Percentiles rank a stretch among this genome's conserved stretches.
Evolutionary conservation across 305 asterid genomes (phyloP).

Genomic region (Nicotiana rustica): DNA sequence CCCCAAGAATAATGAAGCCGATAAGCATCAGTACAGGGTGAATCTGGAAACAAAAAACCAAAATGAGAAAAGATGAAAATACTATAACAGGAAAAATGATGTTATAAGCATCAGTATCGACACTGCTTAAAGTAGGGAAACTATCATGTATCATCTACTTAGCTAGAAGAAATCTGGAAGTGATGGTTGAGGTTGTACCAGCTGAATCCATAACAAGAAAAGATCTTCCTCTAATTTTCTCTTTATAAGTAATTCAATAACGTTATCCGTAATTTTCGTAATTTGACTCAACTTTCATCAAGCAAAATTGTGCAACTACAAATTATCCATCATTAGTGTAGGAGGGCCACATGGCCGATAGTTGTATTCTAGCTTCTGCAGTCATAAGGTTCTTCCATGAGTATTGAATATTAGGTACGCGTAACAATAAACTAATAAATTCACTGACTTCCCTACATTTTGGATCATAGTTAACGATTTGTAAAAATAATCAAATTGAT

Average conservation of each 20-base stretch:
- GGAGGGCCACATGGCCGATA: not conserved
- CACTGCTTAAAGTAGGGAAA: not conserved
- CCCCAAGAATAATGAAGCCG: conserved; percentile 81
- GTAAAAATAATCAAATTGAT: not conserved
- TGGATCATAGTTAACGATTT: not conserved
- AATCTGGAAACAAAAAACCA: conserved; percentile 55
- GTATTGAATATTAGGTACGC: conserved; percentile 18
- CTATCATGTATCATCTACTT: not conserved
- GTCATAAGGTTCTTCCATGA: not conserved
- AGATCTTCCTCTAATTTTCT: not conserved
- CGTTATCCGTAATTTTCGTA: not conserved
- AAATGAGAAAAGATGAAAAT: conserved; percentile 27
- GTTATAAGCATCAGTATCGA: not conserved
- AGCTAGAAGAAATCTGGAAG: not conserved
- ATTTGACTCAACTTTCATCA: not conserved
- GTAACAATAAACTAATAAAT: not conserved
- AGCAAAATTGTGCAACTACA: not conserved
- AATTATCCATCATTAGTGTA: not conserved
- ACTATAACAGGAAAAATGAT: not conserved
- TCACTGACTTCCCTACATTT: not conserved
- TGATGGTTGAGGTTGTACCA: not conserved
- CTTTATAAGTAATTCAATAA: not conserved
- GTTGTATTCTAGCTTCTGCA: not conserved
- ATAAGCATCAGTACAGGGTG: conserved; percentile 95
- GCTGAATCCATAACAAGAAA: not conserved